Evolutionary conservation across 441 rosid genomes (phyloP), one percentile per base, ranked within the genome.

Genomic region (Erodium chrysanthum): DNA sequence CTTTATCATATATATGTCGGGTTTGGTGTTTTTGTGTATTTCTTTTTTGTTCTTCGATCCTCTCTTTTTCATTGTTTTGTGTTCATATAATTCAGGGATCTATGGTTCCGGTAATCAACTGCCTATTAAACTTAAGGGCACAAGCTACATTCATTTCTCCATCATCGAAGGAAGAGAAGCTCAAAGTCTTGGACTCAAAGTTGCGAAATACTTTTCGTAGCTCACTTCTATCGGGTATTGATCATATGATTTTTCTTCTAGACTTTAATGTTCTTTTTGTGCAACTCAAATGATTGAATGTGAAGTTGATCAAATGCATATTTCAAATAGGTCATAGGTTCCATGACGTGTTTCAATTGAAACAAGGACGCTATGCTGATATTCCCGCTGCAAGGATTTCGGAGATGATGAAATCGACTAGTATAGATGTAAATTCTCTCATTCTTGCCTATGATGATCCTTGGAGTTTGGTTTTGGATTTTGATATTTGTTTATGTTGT

Each of bases 301-400:
- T 35, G 10, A 35, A 1, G 68, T 66, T 64, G 54, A 69, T 52
- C 17, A 15, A 0, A 50, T 17, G 59, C 22, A 7, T 15, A 50
- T 15, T 18, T 50, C 22, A 52, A 52, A 66, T 23, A 69, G 68
- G 64, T 35, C 69, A 83, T 65, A 87, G 83, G 77, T 84, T 83
- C 78, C 96, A 88, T 48, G 96, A 84, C 65, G 85, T 78, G 74
- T 84, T 79, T 72, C 88, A 89, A 73, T 66, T 83, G 75, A 86
- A 84, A 82, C 95, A 84, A 74, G 97, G 88, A n/a, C 73, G 83
- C 0, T 86, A 76, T 69, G 82, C 82, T 6, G 95, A 93, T 76
- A 81, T 87, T 67, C 84, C 92, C 44, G 89, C 85, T 61, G 83
- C 83, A 64, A 87, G 78, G 70, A 81, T 86, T 71, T 79, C 82